Evolutionary conservation across 83 land plant species (phyloP).

Genomic region (Picea engelmannii): DNA sequence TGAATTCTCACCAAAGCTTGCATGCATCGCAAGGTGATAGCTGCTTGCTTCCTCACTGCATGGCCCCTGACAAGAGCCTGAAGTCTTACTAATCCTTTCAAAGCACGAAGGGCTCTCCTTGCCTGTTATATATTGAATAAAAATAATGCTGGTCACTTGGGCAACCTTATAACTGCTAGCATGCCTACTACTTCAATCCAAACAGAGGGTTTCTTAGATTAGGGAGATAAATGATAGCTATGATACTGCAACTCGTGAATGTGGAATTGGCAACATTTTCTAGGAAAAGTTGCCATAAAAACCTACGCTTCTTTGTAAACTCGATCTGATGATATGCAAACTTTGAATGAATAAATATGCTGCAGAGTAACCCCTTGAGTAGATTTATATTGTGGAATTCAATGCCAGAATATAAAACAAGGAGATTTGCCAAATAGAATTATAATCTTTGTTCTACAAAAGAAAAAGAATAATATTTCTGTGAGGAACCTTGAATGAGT

Average conservation of each 20-base stretch:
- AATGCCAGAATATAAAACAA: background rate
- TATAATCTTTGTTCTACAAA: background rate
- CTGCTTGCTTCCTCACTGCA: slow-evolving; percentile 84
- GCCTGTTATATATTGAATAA: slow-evolving; percentile 44
- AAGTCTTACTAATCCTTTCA: slow-evolving; percentile 82
- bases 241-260: background rate
- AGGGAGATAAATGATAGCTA: background rate
- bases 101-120: slow-evolving; percentile 75
- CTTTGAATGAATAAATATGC: background rate
- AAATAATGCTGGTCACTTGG: background rate
- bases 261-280: background rate
- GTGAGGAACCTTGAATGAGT: background rate
- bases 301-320: background rate
- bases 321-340: background rate
- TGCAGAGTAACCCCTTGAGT: background rate
- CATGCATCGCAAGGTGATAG: slow-evolving; percentile 78
- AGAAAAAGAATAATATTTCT: background rate
- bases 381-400: background rate
- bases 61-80: slow-evolving; percentile 88
- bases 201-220: background rate
- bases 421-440: background rate
- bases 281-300: background rate
- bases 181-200: background rate
- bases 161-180: background rate
- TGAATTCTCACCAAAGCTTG: slow-evolving; percentile 87